Conservation (phyloP, 2,329 filamentous ascomycete species). For the Aspergillus pseudoterreus region DNA sequence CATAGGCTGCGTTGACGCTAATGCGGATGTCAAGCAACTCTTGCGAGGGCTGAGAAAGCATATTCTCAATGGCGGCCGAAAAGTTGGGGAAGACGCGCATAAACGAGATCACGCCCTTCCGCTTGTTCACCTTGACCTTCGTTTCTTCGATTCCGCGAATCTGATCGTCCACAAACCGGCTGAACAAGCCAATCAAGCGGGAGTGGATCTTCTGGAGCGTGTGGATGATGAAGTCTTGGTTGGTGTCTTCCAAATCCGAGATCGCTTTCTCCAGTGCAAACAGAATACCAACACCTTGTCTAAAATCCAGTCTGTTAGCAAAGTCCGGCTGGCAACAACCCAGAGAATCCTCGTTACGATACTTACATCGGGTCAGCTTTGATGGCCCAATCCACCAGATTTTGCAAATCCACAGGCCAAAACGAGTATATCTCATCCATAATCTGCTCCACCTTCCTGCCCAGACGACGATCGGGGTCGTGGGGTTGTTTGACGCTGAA, state of each 20-base stretch:
- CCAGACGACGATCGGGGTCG: conserved; percentile 83
- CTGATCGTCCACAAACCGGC: conserved; percentile 89
- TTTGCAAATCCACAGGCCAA: conserved; percentile 72
- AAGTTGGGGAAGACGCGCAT: conserved; percentile 91
- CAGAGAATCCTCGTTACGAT: not conserved
- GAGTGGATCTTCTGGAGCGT: conserved; percentile 76
- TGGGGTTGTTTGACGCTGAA: conserved; percentile 71
- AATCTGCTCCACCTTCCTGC: conserved; percentile 75
- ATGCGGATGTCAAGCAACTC: conserved; percentile 65
- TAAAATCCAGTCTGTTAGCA: conserved; percentile 34
- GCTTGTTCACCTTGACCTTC: conserved; percentile 98
- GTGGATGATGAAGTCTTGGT: conserved; percentile 84
- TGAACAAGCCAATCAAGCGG: conserved; percentile 71
- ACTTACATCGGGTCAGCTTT: conserved; percentile 76
- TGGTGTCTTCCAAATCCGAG: conserved; percentile 76
- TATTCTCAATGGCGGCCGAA: conserved; percentile 76
- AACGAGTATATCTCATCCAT: conserved; percentile 89
- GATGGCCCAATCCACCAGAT: conserved; percentile 78
- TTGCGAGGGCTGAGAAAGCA: conserved; percentile 58
- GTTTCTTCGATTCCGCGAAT: conserved; percentile 95
- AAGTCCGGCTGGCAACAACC: not conserved
- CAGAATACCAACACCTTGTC: conserved; percentile 85
- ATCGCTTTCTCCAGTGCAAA: conserved; percentile 76
- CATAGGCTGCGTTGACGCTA: conserved; percentile 82
- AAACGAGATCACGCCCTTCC: conserved; percentile 92